phyloP scores from a whole-genome alignment of 495 filamentous ascomycete genomes.

The Thermochaetoides thermophila region DNA sequence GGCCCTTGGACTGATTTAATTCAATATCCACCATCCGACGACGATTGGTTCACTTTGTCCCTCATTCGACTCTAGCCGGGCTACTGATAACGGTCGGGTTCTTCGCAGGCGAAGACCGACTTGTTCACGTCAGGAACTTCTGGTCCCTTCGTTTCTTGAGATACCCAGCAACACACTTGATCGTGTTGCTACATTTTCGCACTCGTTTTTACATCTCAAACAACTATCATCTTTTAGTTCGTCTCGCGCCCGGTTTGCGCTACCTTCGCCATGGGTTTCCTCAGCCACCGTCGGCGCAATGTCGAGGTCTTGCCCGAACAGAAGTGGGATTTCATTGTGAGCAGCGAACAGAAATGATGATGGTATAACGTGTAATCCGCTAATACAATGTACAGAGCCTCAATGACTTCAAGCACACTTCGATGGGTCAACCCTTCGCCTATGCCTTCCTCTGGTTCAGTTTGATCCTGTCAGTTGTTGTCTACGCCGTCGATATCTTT shows the following conservation, averaged over 20 bases:
- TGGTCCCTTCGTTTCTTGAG: no score
- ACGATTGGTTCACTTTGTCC: slow-evolving; percentile 7
- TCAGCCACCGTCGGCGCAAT: slow-evolving; percentile 52
- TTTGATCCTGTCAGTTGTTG: slow-evolving; percentile 60
- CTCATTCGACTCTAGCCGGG: slow-evolving; percentile 4
- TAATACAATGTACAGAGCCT: slow-evolving; percentile 48
- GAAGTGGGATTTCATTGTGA: slow-evolving; percentile 89
- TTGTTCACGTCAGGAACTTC: no score
- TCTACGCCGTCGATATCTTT: slow-evolving; percentile 82
- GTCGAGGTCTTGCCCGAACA: slow-evolving; percentile 58
- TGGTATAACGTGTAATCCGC: not conserved
- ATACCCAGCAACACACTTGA: no score
- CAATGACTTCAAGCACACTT: slow-evolving; percentile 70
- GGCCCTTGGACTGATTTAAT: slow-evolving; percentile 6
- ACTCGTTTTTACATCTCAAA: no score
- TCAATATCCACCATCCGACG: slow-evolving; percentile 5
- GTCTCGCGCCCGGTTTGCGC: slow-evolving; percentile 8
- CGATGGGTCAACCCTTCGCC: slow-evolving; percentile 60
- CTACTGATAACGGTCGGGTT: slow-evolving; percentile 27
- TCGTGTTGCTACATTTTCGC: no score
- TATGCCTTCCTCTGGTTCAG: slow-evolving; percentile 76
- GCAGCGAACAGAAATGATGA: slow-evolving; percentile 14
- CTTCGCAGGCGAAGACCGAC: slow-evolving; percentile 41
- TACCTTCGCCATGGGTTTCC: slow-evolving; percentile 51
- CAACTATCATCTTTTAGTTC: no score